Conservation (phyloP, 1,284 basidiomycete genomes). For the Salmacisia buchloeana region DNA sequence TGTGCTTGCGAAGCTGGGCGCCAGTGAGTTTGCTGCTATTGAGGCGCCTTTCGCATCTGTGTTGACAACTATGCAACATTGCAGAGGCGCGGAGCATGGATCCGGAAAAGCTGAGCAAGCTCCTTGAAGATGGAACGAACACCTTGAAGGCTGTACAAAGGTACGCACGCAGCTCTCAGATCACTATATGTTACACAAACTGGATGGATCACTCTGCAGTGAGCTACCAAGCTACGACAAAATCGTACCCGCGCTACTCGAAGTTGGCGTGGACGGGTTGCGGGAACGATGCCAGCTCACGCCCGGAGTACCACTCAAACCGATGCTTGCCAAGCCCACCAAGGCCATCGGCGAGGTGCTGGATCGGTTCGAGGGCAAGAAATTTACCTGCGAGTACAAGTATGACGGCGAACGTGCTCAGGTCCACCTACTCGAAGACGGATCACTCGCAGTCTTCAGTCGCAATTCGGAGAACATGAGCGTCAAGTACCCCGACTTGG, state of each 20-base stretch:
- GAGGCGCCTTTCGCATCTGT: neutral
- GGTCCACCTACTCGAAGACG: slow-evolving; percentile 30
- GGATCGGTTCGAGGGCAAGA: slow-evolving; percentile 90
- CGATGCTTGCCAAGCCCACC: slow-evolving; percentile 99
- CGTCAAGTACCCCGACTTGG: slow-evolving; percentile 95
- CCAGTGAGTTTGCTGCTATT: slow-evolving; percentile 56
- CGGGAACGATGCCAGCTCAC: slow-evolving; percentile 78
- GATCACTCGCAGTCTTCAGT: slow-evolving; percentile 74
- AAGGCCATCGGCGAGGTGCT: slow-evolving; percentile 98
- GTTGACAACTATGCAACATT: neutral
- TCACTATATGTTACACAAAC: neutral
- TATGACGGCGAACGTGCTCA: slow-evolving; percentile 98
- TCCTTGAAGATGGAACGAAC: slow-evolving; percentile 73
- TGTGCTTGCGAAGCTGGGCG: slow-evolving; percentile 34
- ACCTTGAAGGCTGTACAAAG: slow-evolving; percentile 68
- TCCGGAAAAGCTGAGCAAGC: slow-evolving; percentile 66
- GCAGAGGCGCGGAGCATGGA: slow-evolving; percentile 44
- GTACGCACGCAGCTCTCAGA: neutral
- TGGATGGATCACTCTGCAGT: slow-evolving; percentile 62
- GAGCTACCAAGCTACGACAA: slow-evolving; percentile 90
- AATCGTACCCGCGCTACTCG: slow-evolving; percentile 84
- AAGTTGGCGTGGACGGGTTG: slow-evolving; percentile 69
- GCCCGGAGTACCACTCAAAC: slow-evolving; percentile 88
- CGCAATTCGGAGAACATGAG: slow-evolving; percentile 99
- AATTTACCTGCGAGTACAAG: slow-evolving; percentile 98